phyloP scores from a whole-genome alignment of 164 flowering plant species.

The Liquidambar formosana region DNA sequence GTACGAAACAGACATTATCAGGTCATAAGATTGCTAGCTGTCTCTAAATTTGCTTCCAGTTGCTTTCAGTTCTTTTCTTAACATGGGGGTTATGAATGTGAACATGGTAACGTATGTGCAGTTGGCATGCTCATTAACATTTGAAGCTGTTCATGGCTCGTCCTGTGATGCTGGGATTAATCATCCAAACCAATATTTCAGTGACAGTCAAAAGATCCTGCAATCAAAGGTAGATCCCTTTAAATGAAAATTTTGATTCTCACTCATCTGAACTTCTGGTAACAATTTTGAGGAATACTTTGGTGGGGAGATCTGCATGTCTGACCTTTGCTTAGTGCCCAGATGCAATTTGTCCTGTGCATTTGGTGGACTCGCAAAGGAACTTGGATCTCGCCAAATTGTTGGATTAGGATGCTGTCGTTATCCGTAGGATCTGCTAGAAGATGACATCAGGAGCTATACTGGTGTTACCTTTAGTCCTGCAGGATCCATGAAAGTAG shows the following conservation, averaged over 20 bases:
- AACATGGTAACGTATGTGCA: conserved; percentile 30
- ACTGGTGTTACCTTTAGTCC: too few relatives aligned
- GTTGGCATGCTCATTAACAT: conserved; percentile 95
- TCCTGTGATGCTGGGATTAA: conserved; percentile 90
- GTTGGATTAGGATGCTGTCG: not conserved
- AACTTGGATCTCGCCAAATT: not conserved
- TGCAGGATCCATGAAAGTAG: too few relatives aligned
- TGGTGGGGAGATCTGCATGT: not conserved
- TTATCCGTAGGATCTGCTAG: not conserved
- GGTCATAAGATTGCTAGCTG: conserved; percentile 36
- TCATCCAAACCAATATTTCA: conserved; percentile 96
- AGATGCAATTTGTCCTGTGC: not conserved
- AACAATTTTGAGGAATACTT: not conserved
- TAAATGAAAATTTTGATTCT: not conserved
- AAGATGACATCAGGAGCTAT: not conserved
- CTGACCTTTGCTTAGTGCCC: not conserved
- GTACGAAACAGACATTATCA: conserved; percentile 81
- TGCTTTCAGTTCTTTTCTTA: not conserved
- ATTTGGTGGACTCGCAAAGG: not conserved
- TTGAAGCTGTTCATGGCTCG: conserved; percentile 78
- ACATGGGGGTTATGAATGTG: not conserved
- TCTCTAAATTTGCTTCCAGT: not conserved
- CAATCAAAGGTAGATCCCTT: conserved; percentile 46
- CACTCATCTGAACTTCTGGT: not conserved
- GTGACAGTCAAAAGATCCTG: conserved; percentile 73